Evolutionary conservation across 441 rosid genomes (phyloP).

Genomic region (Brassica hybrid): DNA sequence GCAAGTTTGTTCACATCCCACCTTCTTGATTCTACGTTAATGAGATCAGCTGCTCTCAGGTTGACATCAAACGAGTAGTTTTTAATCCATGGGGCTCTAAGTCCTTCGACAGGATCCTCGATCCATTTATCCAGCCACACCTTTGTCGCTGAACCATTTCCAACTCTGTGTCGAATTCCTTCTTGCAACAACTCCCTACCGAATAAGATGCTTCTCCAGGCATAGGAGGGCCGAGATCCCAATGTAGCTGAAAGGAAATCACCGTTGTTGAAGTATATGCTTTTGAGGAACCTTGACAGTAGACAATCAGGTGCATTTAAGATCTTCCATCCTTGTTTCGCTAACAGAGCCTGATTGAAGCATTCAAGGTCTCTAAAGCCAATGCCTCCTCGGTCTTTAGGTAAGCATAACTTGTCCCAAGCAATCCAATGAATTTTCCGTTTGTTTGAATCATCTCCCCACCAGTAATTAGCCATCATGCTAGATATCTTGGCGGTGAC

Average conservation of each 20-base stretch:
- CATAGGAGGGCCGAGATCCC: too few species aligned
- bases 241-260: not conserved
- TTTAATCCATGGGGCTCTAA: too few species aligned
- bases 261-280: not conserved
- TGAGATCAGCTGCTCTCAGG: too few species aligned
- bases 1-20: too few species aligned
- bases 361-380: not conserved
- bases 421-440: not conserved
- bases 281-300: not conserved
- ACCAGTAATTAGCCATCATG: not conserved
- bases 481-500: not conserved
- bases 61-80: too few species aligned
- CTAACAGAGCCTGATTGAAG: not conserved
- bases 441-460: not conserved
- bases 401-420: not conserved
- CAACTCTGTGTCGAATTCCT: too few species aligned
- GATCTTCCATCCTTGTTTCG: not conserved
- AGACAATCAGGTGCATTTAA: not conserved
- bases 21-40: too few species aligned
- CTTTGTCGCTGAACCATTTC: too few species aligned
- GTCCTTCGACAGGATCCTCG: too few species aligned
- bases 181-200: too few species aligned
- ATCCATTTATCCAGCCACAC: too few species aligned
- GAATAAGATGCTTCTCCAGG: too few species aligned
- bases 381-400: not conserved